Evolutionary conservation across 106 monocot species (phyloP), one percentile per base, ranked within the genome.

Genomic region (Posidonia australis): DNA sequence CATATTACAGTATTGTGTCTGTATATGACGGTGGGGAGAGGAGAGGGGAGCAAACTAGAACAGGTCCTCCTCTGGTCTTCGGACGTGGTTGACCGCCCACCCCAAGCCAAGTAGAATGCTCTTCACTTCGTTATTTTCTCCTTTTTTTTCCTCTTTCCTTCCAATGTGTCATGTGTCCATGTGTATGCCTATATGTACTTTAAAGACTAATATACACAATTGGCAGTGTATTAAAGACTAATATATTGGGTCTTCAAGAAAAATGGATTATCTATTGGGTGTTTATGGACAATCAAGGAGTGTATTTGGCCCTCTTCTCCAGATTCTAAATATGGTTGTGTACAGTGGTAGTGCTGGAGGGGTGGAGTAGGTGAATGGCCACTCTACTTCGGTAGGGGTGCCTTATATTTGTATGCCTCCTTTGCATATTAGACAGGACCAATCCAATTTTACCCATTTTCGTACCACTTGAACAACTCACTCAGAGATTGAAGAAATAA

Each of bases 401-500:
- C 21, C 62, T 44, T 62, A 13, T 62, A 62, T 62, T 62, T 62
- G 43, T 44, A 62, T 62, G 43, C 43, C 42, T 62, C 20, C 43
- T 44, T 42, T 22, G 61, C 61, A n/a, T 26, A 62, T 42, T 23
- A 62, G 43, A 58, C n/a, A 58, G 7, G 36, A n/a, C n/a, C 36
- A 29, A 22, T 17, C 28, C 10, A 30, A 5, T 10, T 54, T 11
- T 24, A 19, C 29, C 19, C 49, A 27, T 30, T 29, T 30, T 49
- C n/a, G 10, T 14, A 29, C 58, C 58, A 58, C 58, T 58, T 58
- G 58, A 18, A 29, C 17, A 16, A n/a, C 58, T 28, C 58, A 58
- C 26, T 58, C 30, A 14, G n/a, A 58, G 30, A 32, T 29, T 31
- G 13, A 14, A 10, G 58, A 58, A 58, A 24, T 62, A 62, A 44